Evolutionary conservation across 148 eudicot species (phyloP), one percentile per base, ranked within the genome.

Genomic region (Camellia lanceoleosa): DNA sequence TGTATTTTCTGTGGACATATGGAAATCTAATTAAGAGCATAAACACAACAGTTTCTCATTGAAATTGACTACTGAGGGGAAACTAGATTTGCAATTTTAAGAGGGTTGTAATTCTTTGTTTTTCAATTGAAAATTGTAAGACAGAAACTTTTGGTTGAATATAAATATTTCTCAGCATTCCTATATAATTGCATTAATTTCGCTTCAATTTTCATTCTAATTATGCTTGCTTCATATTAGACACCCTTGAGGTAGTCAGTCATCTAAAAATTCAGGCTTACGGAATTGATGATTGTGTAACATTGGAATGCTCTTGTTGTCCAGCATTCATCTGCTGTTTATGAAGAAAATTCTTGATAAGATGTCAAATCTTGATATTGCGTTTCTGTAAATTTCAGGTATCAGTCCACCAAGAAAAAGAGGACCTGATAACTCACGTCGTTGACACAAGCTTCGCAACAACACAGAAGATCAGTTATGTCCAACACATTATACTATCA

Each of bases 401-500:
- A 49, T n/a, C 42, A 72, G 14, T 9, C 6, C 16, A 12, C 16
- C 10, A 55, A 14, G 38, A 18, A n/a, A 67, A 46, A 78, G 80
- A 67, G 16, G 13, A 46, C 59, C 46, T 16, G 1, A 52, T 38
- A 49, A 38, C 23, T 23, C 23, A 68, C 47, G 30, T 38, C 63
- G 52, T 66, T 54, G 61, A 58, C 16, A 54, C 77, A 52, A 42
- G 30, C 71, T 47, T 61, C 63, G 18, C 62, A n/a, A 60, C 60
- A 70, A 73, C 67, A 49, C 12, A 51, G 4, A 73, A 76, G 43
- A 42, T 68, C 69, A 64, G 77, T 51, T 2, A 90, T 90, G 92
- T 86, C 89, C 68, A 86, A 86, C 74, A 82, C 87, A 74, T 69
- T 90, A 54, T 87, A 86, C 74, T 82, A 71, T 78, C 84, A 76